These are phyloP conservation scores for Coelastrella sp. DNA, from an alignment of 139 green algal genomes.

Conservation along the genomic window DNA sequence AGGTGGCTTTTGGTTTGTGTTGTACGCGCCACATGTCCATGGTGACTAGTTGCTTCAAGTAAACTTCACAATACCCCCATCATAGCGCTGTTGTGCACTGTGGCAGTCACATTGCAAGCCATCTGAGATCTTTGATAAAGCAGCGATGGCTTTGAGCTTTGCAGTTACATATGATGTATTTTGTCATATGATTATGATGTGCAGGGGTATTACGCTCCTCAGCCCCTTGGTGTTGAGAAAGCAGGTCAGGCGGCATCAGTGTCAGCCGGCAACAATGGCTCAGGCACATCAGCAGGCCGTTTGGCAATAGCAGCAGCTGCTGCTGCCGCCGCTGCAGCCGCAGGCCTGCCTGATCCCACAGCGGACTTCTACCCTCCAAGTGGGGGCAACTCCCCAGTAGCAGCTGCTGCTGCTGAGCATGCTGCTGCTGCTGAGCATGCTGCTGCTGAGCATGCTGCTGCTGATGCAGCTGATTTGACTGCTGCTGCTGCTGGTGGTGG, in stretches of 20 bases:
- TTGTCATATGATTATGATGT: neutral
- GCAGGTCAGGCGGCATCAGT: neutral
- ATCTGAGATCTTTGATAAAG: neutral
- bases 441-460: neutral
- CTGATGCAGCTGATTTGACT: neutral
- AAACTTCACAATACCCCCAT: neutral
- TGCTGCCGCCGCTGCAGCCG: conserved; percentile 32
- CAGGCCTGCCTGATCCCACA: conserved; percentile 27
- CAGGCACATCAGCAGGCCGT: conserved; percentile 4
- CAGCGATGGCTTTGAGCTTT: neutral
- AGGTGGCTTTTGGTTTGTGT: neutral
- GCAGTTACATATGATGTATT: neutral
- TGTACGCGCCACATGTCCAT: neutral
- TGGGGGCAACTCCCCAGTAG: neutral
- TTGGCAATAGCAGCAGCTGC: conserved; percentile 30
- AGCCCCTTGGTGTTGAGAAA: neutral
- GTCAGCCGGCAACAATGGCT: neutral
- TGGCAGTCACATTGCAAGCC: no score
- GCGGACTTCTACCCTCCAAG: neutral
- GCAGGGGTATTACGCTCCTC: conserved; percentile 1
- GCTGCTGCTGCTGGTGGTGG: neutral
- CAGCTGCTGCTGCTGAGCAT: neutral
- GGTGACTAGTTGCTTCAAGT: no score
- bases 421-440: neutral
- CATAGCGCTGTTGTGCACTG: neutral